These are phyloP conservation scores for Calonectria hongkongensis DNA, from an alignment of 2,329 filamentous ascomycete species.

Conservation along the genomic window DNA sequence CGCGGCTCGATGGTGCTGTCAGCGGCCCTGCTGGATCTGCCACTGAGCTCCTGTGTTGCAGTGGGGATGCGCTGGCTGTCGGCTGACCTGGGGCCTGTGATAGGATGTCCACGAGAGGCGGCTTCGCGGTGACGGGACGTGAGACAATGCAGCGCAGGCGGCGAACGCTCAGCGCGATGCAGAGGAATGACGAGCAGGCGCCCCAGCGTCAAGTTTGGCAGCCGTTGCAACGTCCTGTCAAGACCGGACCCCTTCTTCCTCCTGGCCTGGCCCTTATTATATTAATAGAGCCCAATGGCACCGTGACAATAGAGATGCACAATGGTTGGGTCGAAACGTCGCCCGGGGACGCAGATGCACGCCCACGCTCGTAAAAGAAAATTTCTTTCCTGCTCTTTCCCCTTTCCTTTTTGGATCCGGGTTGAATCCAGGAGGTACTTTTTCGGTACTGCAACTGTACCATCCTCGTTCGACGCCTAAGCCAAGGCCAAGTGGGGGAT, in stretches of 20 bases:
- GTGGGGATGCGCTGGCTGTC: slow-evolving; percentile 33
- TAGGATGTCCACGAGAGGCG: slow-evolving; percentile 40
- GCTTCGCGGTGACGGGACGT: slow-evolving; percentile 24
- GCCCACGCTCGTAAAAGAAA: slow-evolving; percentile 6
- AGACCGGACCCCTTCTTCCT: slow-evolving; percentile 7
- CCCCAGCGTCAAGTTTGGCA: slow-evolving; percentile 1
- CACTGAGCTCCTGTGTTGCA: neutral
- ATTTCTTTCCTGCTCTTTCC: neutral
- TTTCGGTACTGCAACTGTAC: slow-evolving; percentile 21
- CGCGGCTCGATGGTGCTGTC: slow-evolving; percentile 1
- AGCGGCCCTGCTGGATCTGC: slow-evolving; percentile 10
- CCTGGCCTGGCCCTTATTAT: neutral
- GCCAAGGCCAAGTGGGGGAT: slow-evolving; percentile 51
- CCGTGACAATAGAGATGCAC: neutral
- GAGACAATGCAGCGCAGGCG: slow-evolving; percentile 18
- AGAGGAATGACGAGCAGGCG: slow-evolving; percentile 28
- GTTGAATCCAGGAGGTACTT: slow-evolving; percentile 14
- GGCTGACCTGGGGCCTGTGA: slow-evolving; percentile 50
- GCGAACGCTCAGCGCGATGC: slow-evolving; percentile 14
- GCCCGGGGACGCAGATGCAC: neutral
- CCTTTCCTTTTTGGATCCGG: neutral
- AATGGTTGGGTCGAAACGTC: slow-evolving; percentile 22
- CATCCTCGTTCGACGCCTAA: slow-evolving; percentile 47
- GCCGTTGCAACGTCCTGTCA: slow-evolving; percentile 12
- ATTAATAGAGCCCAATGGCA: slow-evolving; percentile 28